Conservation (phyloP, 2,329 filamentous ascomycete genomes). For the Aspergillus calidoustus region DNA sequence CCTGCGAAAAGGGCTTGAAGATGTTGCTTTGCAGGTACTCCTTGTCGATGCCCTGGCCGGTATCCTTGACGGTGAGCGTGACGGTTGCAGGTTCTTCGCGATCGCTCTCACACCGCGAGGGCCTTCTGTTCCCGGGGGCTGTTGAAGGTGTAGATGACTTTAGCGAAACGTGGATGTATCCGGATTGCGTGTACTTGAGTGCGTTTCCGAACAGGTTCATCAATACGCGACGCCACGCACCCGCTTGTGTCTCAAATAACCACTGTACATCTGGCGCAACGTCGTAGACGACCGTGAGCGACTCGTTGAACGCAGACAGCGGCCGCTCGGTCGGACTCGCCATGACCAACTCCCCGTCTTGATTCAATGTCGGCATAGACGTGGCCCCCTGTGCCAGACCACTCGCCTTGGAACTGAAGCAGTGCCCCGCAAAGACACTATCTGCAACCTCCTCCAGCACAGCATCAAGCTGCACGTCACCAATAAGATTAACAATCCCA, state of each 20-base stretch:
- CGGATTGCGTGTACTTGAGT: constrained; percentile 52
- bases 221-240: constrained; percentile 52
- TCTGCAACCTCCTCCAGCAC: constrained; percentile 32
- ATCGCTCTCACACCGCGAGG: not conserved
- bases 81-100: constrained; percentile 19
- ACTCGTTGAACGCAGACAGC: constrained; percentile 9
- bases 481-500: constrained; percentile 12
- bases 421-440: constrained; percentile 32
- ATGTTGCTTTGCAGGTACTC: constrained; percentile 22
- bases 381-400: not conserved
- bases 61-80: constrained; percentile 33
- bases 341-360: not conserved
- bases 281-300: constrained; percentile 35
- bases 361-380: not conserved
- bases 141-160: constrained; percentile 20
- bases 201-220: constrained; percentile 57
- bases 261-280: constrained; percentile 49
- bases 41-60: constrained; percentile 35
- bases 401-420: constrained; percentile 22
- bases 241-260: constrained; percentile 51
- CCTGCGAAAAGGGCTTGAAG: constrained; percentile 18
- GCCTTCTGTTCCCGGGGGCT: not conserved
- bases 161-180: constrained; percentile 47
- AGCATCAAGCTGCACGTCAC: constrained; percentile 24
- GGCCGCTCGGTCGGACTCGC: not conserved